Evolutionary conservation across 2,329 filamentous ascomycete genomes (phyloP), one percentile per base, ranked within the genome.

Genomic region (Mollisia scopiformis): DNA sequence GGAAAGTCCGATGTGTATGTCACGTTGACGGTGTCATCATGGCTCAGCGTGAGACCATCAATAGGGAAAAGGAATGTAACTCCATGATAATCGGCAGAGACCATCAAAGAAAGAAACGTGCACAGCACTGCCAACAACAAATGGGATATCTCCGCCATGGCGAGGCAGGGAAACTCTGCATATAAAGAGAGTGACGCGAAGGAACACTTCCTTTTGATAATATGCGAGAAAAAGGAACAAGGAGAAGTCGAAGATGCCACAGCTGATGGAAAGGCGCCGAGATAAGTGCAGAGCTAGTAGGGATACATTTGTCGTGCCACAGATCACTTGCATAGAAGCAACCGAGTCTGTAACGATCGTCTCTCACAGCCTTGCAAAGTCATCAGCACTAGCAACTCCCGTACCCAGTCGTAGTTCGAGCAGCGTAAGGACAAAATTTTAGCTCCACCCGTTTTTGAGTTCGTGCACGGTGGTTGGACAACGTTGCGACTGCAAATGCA

Each of bases 11-110:
- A 69, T 2, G 56, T 62, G 35, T 65, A 69, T 4, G 63, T 62
- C 33, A 66, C 61, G 23, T 69, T 66, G 14, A 68, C 35, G 4
- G 63, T 68, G 25, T 68, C 68, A 7, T 65, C 50, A 27, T 65
- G 62, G 25, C 62, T 62, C 47, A 67, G 21, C 2, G 63, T 64
- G n/a, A 65, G 55, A 23, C 57, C 53, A 5, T 41, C 23, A n/a
- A 47, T 56, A 7, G 68, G 68, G 37, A 62, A 68, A 13, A 65
- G 41, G 35, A 66, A 69, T 19, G 23, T 57, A 5, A 68, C 65
- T 4, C 63, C 62, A 57, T 64, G 27, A 4, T 27, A 27, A 27
- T 47, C 43, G 28, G 10, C 21, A 47, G 43, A 25, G 6, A 47
- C 23, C 23, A 25, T 10, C 4, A 47, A 23, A 16, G 23, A 47